phyloP scores from a whole-genome alignment of 768 basidiomycete species.

The Cystofilobasidium macerans region DNA sequence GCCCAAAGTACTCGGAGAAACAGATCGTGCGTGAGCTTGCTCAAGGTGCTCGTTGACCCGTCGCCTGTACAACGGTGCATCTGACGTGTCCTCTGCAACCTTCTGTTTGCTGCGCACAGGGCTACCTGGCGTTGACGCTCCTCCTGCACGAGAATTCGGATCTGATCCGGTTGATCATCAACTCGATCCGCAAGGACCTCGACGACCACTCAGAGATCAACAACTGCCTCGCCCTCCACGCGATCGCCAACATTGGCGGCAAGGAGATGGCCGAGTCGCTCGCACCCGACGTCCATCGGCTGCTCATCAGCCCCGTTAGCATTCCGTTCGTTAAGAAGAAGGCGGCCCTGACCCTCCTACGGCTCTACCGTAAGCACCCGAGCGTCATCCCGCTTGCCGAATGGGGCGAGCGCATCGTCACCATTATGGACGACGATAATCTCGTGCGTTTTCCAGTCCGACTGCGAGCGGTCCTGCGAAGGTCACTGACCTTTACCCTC shows the following conservation, averaged over 20 bases:
- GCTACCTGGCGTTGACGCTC: conserved; percentile 91
- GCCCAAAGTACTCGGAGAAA: conserved; percentile 92
- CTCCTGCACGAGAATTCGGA: conserved; percentile 99
- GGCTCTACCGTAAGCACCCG: conserved; percentile 91
- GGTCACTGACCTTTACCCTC: not conserved
- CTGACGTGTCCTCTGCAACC: not conserved
- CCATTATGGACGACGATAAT: conserved; percentile 89
- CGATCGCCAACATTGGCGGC: conserved; percentile 95
- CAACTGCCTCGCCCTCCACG: conserved; percentile 92
- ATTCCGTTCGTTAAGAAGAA: conserved; percentile 96
- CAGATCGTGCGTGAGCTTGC: conserved; percentile 63
- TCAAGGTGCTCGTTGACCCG: not conserved
- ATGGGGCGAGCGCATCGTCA: conserved; percentile 89
- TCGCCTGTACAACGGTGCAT: too few species aligned
- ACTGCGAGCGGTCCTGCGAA: not conserved
- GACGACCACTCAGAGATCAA: conserved; percentile 88
- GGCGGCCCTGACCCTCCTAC: conserved; percentile 81
- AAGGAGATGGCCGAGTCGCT: conserved; percentile 97
- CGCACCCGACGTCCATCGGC: conserved; percentile 81
- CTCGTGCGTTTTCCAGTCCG: conserved; percentile 44
- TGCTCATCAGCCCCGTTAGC: conserved; percentile 90
- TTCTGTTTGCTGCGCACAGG: conserved; percentile 44
- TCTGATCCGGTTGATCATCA: conserved; percentile 88
- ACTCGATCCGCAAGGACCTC: conserved; percentile 93
- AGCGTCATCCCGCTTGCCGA: conserved; percentile 85